These are phyloP conservation scores for Pleomassaria siparia DNA, from an alignment of 2,329 filamentous ascomycete species.

Conservation along the genomic window DNA sequence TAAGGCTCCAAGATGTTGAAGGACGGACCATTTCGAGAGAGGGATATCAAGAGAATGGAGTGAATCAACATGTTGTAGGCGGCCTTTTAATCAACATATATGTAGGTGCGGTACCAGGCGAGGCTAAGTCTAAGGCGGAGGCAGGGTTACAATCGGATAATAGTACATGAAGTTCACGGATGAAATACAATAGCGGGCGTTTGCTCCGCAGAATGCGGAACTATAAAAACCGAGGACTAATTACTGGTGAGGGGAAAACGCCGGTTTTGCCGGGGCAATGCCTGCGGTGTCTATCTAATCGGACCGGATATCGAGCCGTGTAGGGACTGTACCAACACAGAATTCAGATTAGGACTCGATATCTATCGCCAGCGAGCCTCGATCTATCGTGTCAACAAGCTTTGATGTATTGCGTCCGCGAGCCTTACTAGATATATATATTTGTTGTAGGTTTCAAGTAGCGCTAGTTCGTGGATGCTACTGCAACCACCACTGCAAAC, in stretches of 20 bases:
- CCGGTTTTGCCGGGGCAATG: neutral
- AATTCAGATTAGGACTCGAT: neutral
- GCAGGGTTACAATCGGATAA: conserved; percentile 2
- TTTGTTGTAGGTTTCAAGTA: too few relatives aligned
- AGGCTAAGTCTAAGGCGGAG: neutral
- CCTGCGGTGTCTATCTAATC: neutral
- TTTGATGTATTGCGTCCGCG: too few relatives aligned
- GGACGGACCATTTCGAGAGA: neutral
- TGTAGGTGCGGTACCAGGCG: neutral
- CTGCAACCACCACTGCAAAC: too few relatives aligned
- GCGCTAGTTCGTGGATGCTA: too few relatives aligned
- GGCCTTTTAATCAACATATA: neutral
- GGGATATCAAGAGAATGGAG: neutral
- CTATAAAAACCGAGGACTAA: neutral
- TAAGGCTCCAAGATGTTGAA: neutral
- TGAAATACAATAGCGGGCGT: neutral
- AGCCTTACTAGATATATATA: too few relatives aligned
- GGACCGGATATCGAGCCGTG: neutral
- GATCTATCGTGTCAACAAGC: too few relatives aligned
- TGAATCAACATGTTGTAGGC: neutral
- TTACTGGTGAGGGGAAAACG: neutral
- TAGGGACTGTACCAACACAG: neutral
- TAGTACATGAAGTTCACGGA: neutral
- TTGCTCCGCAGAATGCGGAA: neutral
- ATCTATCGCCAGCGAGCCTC: too few relatives aligned